A percentile compares a stretch with the other conserved stretches of the same genome.
Evolutionary conservation across 352 stramenopile genomes (phyloP).

Genomic region (Phytophthora sansomeana): DNA sequence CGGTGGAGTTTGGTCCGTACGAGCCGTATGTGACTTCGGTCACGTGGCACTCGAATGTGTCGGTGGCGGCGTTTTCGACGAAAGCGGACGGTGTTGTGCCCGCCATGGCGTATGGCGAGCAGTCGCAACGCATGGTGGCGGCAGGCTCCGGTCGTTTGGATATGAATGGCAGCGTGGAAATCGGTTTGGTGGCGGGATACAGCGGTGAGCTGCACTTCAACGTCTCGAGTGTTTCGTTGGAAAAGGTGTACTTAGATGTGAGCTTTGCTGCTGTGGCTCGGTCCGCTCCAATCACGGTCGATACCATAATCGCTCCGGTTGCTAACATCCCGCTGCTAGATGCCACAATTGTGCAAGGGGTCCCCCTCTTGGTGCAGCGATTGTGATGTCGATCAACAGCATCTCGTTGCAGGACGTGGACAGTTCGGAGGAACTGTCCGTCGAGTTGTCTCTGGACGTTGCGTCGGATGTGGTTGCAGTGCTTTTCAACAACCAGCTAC

Average conservation of each 20-base stretch:
- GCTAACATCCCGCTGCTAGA: conserved; percentile 10
- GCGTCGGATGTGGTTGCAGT: not conserved
- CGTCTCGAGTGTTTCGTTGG: conserved; percentile 21
- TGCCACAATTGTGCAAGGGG: not conserved
- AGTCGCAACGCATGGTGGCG: conserved; percentile 13
- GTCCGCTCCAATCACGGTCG: not conserved
- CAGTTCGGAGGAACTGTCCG: conserved; percentile 11
- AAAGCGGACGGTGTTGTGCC: conserved; percentile 20
- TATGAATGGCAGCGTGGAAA: conserved; percentile 36
- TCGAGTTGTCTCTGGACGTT: not conserved
- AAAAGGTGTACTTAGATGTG: conserved; percentile 9
- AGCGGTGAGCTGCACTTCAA: conserved; percentile 26
- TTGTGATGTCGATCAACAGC: not conserved
- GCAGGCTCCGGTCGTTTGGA: conserved; percentile 14
- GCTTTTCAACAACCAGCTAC: conserved; percentile 3
- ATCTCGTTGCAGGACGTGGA: conserved; percentile 14
- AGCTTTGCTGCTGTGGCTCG: not conserved
- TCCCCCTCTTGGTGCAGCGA: too few relatives aligned
- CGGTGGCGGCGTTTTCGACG: conserved; percentile 16
- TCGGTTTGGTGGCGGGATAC: conserved; percentile 27
- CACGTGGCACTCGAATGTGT: conserved; percentile 14
- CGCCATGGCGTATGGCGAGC: conserved; percentile 9
- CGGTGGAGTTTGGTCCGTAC: conserved; percentile 34
- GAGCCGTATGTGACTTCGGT: conserved; percentile 27
- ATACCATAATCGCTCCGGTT: conserved; percentile 4